Base-by-base conservation (phyloP, 495 filamentous ascomycete species). In the Oidiodendron maius region DNA sequence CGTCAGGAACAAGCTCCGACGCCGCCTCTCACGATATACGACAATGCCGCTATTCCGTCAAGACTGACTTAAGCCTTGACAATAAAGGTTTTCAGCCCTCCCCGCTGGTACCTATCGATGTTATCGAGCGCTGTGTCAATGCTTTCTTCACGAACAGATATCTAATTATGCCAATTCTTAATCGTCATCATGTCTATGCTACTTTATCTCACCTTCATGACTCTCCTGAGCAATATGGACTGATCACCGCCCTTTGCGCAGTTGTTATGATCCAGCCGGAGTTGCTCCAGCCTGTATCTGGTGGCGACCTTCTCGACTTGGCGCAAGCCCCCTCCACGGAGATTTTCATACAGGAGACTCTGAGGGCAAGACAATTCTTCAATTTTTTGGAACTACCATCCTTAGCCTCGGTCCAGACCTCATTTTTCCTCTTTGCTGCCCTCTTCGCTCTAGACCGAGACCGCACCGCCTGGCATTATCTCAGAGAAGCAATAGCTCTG, bases 381-480 rank as follows among this genome's bases (percentile, higher is more conserved):
- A 28, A 40, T 17, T 30, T 36, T 17, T 25, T 53, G 17, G 50
- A 53, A 25, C 9, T 24, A 3, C 50, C 50, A 3, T 36, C 50
- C 11, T 18, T 53, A 8, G 26, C 44, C 2, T 28, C 44, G 15
- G 50, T 48, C 2, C 50, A 53, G 15, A 69, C 67, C 17, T 62
- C 59, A 46, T 71, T 67, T 56, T 69, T 65, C 47, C 64, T 64
- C 11, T 57, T 53, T 18, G 50, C 50, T 1, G 44, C 42, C 2
- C 37, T 53, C 13, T 52, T 49, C 26, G 37, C 28, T 41, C 20
- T 52, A 12, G 50, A 46, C 2, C 48, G 39, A 34, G 43, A 52
- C 23, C 50, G 48, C 15, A 28, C 46, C 3, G 55, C 55, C 9
- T 52, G 55, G 50, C 53, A 45, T 21, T 57, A 57, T 38, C 40